Evolutionary conservation across 306 rosid species (phyloP).

Genomic region (Lathyrus tuberosus): DNA sequence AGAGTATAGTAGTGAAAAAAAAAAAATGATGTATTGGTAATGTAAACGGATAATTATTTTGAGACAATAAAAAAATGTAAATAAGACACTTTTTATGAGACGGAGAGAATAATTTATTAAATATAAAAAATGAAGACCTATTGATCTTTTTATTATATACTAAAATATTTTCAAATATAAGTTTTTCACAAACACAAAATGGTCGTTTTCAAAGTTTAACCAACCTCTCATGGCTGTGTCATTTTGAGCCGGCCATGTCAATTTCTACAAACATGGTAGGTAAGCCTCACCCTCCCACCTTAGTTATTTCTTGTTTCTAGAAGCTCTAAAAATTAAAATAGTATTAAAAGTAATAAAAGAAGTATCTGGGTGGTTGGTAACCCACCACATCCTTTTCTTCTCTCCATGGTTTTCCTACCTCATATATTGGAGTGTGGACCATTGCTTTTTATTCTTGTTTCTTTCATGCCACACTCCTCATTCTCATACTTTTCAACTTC

Average conservation of each 20-base stretch:
- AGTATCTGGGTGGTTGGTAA: conserved; percentile 43
- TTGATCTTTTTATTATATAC: neutral
- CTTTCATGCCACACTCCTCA: conserved; percentile 26
- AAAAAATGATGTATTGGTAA: no score
- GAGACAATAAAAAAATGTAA: no score
- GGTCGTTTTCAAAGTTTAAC: conserved; percentile 43
- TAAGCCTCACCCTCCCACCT: conserved; percentile 44
- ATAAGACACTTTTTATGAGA: no score
- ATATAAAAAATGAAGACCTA: no score
- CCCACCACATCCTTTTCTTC: conserved; percentile 30
- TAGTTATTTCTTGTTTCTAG: conserved; percentile 43
- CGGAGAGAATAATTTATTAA: no score
- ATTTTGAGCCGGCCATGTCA: conserved; percentile 39
- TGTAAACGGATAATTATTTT: no score
- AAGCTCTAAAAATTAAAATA: neutral
- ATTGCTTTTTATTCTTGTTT: conserved; percentile 26
- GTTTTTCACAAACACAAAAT: neutral
- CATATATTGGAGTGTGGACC: conserved; percentile 33
- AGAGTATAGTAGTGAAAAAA: no score
- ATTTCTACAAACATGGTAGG: conserved; percentile 43
- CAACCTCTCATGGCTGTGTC: conserved; percentile 31
- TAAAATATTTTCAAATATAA: neutral
- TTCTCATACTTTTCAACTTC: conserved; percentile 33
- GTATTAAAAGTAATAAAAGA: conserved; percentile 23
- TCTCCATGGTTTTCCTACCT: conserved; percentile 33